A percentile compares a stretch with the other conserved stretches of the same genome.
Conservation (phyloP, 192 early-diverging fungal species). For the Coemansia sp. region DNA sequence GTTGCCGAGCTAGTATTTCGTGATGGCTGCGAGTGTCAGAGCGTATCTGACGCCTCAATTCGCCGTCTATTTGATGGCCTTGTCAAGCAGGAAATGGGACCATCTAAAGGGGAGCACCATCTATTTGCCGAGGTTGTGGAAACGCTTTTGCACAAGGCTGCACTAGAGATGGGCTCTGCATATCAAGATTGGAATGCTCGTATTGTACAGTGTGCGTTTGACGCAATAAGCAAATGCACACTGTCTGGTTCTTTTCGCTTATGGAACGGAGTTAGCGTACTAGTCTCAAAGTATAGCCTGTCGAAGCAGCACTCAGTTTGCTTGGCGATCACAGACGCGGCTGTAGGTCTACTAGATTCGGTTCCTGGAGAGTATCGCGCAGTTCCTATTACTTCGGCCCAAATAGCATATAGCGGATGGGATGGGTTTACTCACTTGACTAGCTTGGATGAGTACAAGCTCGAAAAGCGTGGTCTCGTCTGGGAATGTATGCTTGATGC, state of each 20-base stretch:
- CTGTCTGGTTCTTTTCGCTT: background rate
- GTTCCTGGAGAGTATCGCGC: background rate
- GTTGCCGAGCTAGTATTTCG: background rate
- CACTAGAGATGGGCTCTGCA: background rate
- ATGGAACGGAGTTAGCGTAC: background rate
- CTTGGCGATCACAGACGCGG: background rate
- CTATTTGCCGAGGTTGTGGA: background rate
- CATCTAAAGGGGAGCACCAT: background rate
- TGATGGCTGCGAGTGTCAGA: slow-evolving; percentile 1
- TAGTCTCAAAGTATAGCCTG: background rate
- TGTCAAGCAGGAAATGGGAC: background rate
- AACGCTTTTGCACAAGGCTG: slow-evolving; percentile 12
- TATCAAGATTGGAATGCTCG: slow-evolving; percentile 17
- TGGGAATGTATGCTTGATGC: slow-evolving; percentile 24
- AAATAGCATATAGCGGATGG: slow-evolving; percentile 1
- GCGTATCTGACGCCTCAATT: background rate
- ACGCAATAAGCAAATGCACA: background rate
- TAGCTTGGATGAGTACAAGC: background rate
- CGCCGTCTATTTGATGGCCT: background rate
- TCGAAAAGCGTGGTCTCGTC: background rate
- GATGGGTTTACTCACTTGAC: background rate
- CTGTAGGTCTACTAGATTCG: background rate
- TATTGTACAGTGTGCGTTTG: background rate
- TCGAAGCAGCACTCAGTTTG: background rate
- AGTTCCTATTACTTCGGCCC: background rate